phyloP scores from a whole-genome alignment of 2,329 filamentous ascomycete species.

The Mycocentrospora acerina region DNA sequence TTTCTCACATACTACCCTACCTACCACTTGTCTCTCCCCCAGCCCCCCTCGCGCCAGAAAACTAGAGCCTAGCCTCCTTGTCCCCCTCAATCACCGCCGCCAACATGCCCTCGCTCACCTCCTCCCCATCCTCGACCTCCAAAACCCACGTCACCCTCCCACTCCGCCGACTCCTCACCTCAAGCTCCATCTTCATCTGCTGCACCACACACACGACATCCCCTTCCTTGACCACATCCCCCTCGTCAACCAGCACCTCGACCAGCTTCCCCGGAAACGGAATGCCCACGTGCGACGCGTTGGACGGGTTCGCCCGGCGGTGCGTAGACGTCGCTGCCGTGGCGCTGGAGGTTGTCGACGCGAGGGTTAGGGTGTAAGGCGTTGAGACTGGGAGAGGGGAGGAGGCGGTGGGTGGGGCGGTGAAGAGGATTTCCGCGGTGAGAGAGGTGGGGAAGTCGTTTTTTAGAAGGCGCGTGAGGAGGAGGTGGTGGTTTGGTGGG shows the following conservation, averaged over 20 bases:
- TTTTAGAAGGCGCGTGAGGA: slow-evolving; percentile 55
- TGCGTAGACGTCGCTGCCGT: slow-evolving; percentile 40
- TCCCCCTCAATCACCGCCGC: slow-evolving; percentile 49
- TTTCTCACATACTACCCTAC: no score
- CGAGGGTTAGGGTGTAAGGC: slow-evolving; percentile 50
- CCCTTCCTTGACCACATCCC: slow-evolving; percentile 55
- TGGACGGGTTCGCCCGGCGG: slow-evolving; percentile 53
- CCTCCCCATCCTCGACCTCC: slow-evolving; percentile 57
- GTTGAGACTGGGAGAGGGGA: slow-evolving; percentile 36
- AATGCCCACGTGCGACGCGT: slow-evolving; percentile 56
- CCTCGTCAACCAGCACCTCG: slow-evolving; percentile 58
- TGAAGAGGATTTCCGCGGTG: slow-evolving; percentile 56
- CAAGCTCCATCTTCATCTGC: slow-evolving; percentile 72
- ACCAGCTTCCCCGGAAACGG: slow-evolving; percentile 62
- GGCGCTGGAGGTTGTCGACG: slow-evolving; percentile 46
- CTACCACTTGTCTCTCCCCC: no score
- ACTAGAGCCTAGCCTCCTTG: slow-evolving; percentile 16
- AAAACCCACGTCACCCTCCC: slow-evolving; percentile 55
- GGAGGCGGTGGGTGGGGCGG: slow-evolving; percentile 51
- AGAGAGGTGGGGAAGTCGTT: slow-evolving; percentile 63
- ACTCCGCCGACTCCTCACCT: slow-evolving; percentile 54
- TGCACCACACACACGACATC: slow-evolving; percentile 61
- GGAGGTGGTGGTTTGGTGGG: slow-evolving; percentile 52
- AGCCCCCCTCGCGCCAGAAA: no score
- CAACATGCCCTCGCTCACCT: slow-evolving; percentile 58